phyloP scores from a whole-genome alignment of 202 grass and related monocot genomes.

The Setaria italica region DNA sequence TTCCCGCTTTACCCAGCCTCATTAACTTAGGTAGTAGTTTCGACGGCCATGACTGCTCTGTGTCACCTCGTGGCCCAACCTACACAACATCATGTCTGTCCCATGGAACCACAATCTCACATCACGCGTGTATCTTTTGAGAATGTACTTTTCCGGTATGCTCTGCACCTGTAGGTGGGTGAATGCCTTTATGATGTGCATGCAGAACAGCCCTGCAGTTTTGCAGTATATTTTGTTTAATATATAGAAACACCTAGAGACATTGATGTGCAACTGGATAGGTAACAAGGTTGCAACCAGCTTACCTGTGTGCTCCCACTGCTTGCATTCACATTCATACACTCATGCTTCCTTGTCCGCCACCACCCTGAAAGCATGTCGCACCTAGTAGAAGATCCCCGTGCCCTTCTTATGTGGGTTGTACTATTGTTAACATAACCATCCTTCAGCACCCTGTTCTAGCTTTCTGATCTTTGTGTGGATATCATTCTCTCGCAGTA shows the following conservation, averaged over 20 bases:
- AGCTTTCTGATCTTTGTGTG: not conserved
- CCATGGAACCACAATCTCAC: not conserved
- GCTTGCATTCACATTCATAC: not conserved
- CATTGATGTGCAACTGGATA: no score
- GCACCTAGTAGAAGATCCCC: not conserved
- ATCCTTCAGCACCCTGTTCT: not conserved
- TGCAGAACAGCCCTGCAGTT: not conserved
- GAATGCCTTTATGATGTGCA: not conserved
- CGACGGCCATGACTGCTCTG: not conserved
- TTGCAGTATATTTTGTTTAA: no score
- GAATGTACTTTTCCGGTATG: no score
- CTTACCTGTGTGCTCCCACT: not conserved
- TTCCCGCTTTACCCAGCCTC: not conserved
- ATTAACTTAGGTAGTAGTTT: not conserved
- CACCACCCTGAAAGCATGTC: not conserved
- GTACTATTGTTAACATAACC: not conserved
- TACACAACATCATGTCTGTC: not conserved
- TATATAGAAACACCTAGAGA: no score
- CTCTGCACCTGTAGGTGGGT: no score
- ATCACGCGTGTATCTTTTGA: no score
- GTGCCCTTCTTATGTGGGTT: no score
- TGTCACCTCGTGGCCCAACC: not conserved
- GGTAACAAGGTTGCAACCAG: not conserved
- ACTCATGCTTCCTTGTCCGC: not conserved
- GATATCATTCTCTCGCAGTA: not conserved